Evolutionary conservation across 1,284 basidiomycete genomes (phyloP).

Genomic region (Leccinum ponderosum): DNA sequence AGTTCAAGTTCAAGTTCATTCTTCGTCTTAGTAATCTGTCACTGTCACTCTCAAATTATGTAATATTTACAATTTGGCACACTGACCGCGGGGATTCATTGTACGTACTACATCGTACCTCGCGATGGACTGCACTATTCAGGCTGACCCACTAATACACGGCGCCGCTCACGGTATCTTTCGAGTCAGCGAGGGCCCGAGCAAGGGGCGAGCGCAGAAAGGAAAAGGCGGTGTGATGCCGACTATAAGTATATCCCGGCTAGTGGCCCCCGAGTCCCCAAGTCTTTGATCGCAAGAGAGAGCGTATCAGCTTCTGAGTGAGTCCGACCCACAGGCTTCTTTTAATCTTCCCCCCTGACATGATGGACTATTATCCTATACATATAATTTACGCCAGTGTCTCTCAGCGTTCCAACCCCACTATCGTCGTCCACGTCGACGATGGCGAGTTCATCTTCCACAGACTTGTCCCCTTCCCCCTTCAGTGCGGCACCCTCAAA

Average conservation of each 20-base stretch:
- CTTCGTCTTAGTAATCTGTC: too few relatives aligned
- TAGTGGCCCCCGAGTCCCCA: neutral
- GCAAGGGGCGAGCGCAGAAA: neutral
- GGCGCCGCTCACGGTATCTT: neutral
- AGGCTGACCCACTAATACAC: neutral
- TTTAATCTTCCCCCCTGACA: too few relatives aligned
- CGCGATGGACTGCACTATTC: neutral
- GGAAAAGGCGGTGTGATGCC: neutral
- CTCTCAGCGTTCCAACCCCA: neutral
- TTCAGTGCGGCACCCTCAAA: neutral
- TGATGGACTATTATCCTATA: neutral
- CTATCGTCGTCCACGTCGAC: neutral
- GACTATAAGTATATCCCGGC: neutral
- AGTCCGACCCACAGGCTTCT: neutral
- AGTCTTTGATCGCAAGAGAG: neutral
- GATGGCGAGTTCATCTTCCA: neutral
- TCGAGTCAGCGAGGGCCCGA: neutral
- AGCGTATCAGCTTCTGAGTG: neutral
- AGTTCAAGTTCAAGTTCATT: too few relatives aligned
- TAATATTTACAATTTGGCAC: too few relatives aligned
- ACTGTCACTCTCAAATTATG: too few relatives aligned
- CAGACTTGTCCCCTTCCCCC: neutral
- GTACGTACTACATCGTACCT: neutral
- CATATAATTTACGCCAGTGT: neutral
- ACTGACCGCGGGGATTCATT: neutral